Conservation (phyloP, 1,284 basidiomycete genomes). For the Ustilago cynodontis region DNA sequence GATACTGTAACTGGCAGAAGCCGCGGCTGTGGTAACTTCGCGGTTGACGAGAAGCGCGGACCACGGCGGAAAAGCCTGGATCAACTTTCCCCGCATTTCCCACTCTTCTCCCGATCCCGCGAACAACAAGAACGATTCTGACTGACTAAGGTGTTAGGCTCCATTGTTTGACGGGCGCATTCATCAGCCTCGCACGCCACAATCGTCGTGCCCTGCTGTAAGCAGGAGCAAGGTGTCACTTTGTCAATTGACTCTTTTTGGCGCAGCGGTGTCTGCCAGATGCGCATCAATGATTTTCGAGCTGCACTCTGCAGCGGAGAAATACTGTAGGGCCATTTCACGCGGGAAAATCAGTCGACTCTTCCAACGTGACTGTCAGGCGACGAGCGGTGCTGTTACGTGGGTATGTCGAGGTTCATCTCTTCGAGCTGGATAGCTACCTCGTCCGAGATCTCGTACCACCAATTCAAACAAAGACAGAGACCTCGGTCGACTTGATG, state of each 20-base stretch:
- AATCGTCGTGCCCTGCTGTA: too few species aligned
- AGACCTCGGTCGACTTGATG: conserved; percentile 35
- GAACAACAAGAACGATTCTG: too few species aligned
- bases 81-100: not conserved
- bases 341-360: not conserved
- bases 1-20: not conserved
- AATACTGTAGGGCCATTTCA: not conserved
- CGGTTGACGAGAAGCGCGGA: not conserved
- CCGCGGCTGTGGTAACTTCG: not conserved
- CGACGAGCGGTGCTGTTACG: not conserved
- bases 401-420: conserved; percentile 18
- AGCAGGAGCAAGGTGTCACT: not conserved
- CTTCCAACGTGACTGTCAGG: not conserved
- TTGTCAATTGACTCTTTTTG: not conserved
- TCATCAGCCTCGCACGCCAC: not conserved
- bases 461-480: conserved; percentile 65
- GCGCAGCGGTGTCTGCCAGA: not conserved
- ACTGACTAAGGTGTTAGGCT: too few species aligned
- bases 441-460: conserved; percentile 61
- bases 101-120: not conserved
- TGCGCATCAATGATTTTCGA: not conserved
- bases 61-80: not conserved
- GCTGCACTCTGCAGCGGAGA: not conserved
- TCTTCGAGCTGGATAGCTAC: conserved; percentile 43
- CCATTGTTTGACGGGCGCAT: not conserved